Percentiles rank a stretch among this genome's conserved stretches.
Conservation (phyloP, 2,329 filamentous ascomycete species). For the Rachicladosporium sp. region DNA sequence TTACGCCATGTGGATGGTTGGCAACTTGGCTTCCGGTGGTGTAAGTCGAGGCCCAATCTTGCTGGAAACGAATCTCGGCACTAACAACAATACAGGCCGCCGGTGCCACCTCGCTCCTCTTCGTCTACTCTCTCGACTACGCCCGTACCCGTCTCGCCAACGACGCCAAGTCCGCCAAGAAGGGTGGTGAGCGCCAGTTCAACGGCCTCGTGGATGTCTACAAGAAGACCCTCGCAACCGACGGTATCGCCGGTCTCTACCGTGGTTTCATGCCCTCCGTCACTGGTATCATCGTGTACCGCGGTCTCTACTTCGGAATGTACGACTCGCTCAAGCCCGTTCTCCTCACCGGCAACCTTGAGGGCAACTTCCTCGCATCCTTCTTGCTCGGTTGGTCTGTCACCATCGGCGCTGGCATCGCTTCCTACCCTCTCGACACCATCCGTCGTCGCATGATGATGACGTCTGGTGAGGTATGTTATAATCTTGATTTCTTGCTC, state of each 20-base stretch:
- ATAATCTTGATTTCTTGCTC: slow-evolving; percentile 5
- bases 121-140: slow-evolving; percentile 99
- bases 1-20: slow-evolving; percentile 97
- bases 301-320: slow-evolving; percentile 99
- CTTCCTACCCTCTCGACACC: slow-evolving; percentile 99
- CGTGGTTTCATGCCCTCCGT: slow-evolving; percentile 99
- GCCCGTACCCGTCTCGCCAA: slow-evolving; percentile 99
- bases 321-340: slow-evolving; percentile 99
- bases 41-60: slow-evolving; percentile 45
- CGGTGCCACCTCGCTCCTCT: slow-evolving; percentile 98
- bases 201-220: slow-evolving; percentile 99
- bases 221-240: slow-evolving; percentile 98
- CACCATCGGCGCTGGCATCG: slow-evolving; percentile 99
- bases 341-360: slow-evolving; percentile 76
- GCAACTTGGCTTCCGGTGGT: slow-evolving; percentile 99
- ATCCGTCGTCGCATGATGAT: slow-evolving; percentile 99
- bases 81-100: slow-evolving; percentile 50
- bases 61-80: not conserved
- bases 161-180: slow-evolving; percentile 98
- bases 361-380: slow-evolving; percentile 98
- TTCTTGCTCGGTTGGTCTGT: slow-evolving; percentile 98
- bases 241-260: slow-evolving; percentile 99
- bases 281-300: slow-evolving; percentile 98
- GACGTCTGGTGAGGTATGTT: slow-evolving; percentile 63
- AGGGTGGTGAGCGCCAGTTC: slow-evolving; percentile 97